Percentiles rank a stretch among this genome's conserved stretches.
phyloP scores from a whole-genome alignment of 192 early-diverging fungal genomes.

The Phycomyces blakesleeanus region DNA sequence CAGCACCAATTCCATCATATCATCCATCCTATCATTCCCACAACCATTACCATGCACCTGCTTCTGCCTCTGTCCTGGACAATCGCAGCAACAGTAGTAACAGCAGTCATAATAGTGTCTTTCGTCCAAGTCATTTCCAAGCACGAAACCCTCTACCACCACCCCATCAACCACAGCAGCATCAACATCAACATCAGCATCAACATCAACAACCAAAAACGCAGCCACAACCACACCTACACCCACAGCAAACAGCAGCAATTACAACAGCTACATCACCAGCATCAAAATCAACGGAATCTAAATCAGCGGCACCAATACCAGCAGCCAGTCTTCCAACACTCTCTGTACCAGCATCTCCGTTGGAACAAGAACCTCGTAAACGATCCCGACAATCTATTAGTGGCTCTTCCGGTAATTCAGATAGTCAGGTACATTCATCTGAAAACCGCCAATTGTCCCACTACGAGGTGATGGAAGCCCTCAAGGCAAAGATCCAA shows the following conservation, averaged over 20 bases:
- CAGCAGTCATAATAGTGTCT: background rate
- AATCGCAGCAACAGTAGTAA: background rate
- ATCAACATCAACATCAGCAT: no score
- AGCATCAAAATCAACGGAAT: no score
- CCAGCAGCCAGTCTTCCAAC: constrained; percentile 11
- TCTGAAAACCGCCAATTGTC: background rate
- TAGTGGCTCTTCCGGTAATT: background rate
- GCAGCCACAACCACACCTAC: background rate
- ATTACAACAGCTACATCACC: no score
- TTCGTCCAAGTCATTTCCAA: background rate
- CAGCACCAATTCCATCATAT: constrained; percentile 7
- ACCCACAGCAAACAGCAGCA: no score
- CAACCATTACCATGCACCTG: constrained; percentile 1
- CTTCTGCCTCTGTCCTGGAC: constrained; percentile 14
- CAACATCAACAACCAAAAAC: background rate
- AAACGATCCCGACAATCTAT: constrained; percentile 9
- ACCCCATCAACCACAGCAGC: background rate
- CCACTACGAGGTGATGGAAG: constrained; percentile 36
- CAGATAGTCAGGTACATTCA: background rate
- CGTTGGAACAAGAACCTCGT: background rate
- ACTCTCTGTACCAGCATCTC: background rate
- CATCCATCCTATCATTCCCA: constrained; percentile 12
- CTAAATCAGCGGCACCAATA: constrained; percentile 5
- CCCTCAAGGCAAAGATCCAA: constrained; percentile 36
- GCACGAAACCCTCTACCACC: background rate